Conservation (phyloP, 495 filamentous ascomycete genomes). For the Tuber indicum region DNA sequence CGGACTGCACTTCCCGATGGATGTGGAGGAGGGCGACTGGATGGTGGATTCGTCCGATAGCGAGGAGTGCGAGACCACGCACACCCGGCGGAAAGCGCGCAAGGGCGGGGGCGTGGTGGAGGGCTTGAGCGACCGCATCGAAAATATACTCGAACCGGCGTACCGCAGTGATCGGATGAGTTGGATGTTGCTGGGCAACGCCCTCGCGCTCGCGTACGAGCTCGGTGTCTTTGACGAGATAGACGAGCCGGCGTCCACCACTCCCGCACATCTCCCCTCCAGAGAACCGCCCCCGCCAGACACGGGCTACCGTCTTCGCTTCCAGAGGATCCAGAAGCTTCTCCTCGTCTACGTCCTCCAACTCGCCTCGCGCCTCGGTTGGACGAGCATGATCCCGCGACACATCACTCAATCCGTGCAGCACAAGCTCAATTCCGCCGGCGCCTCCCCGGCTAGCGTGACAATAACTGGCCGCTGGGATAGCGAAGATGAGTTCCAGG, state of each 20-base stretch:
- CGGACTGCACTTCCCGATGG: constrained; percentile 88
- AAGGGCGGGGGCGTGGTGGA: constrained; percentile 51
- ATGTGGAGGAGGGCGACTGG: constrained; percentile 62
- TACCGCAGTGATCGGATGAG: constrained; percentile 87
- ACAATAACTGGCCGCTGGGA: constrained; percentile 25
- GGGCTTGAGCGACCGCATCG: constrained; percentile 62
- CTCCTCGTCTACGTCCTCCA: constrained; percentile 86
- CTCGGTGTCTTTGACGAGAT: constrained; percentile 89
- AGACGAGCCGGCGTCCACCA: constrained; percentile 51
- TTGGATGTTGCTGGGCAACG: constrained; percentile 93
- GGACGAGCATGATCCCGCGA: constrained; percentile 87
- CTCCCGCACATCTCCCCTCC: constrained; percentile 11
- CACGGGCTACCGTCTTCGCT: constrained; percentile 69
- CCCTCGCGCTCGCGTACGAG: constrained; percentile 82
- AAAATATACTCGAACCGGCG: constrained; percentile 83
- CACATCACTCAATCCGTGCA: constrained; percentile 45
- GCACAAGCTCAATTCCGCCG: constrained; percentile 24
- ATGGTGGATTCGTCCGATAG: constrained; percentile 35
- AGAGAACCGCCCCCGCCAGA: constrained; percentile 38
- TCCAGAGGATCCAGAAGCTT: constrained; percentile 72
- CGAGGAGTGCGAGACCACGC: constrained; percentile 44
- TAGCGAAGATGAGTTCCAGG: constrained; percentile 48
- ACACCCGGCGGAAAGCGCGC: constrained; percentile 20
- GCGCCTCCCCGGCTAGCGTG: constrained; percentile 18
- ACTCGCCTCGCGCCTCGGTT: constrained; percentile 81